These are phyloP conservation scores for Populus simonii DNA, from an alignment of 345 rosid species.

Conservation along the genomic window DNA sequence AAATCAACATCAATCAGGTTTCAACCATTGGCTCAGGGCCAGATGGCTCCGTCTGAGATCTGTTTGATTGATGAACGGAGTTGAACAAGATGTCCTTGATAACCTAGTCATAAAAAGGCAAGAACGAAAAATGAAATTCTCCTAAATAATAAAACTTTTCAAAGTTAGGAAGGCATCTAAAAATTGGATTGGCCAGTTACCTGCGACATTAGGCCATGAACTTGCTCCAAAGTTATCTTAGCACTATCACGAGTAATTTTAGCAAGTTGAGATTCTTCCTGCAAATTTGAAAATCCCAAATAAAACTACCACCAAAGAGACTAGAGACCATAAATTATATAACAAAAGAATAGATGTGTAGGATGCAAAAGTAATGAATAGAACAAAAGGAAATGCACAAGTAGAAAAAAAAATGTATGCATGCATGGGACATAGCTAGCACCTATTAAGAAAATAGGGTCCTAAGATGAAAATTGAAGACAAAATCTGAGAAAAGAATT, in stretches of 20 bases:
- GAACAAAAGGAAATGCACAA: neutral
- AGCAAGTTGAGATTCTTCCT: constrained; percentile 97
- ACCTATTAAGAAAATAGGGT: neutral
- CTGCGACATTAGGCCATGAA: constrained; percentile 99
- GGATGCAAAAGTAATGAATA: neutral
- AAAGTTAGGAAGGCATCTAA: neutral
- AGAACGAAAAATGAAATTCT: neutral
- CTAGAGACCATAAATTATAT: neutral
- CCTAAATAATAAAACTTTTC: neutral
- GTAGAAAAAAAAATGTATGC: neutral
- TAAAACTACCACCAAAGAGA: neutral
- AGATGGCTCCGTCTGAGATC: constrained; percentile 47
- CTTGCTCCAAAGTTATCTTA: constrained; percentile 95
- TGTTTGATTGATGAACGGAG: constrained; percentile 62
- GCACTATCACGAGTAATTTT: constrained; percentile 97
- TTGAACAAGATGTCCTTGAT: constrained; percentile 96
- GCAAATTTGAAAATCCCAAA: constrained; percentile 23
- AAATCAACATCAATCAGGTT: constrained; percentile 37
- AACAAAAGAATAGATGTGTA: neutral
- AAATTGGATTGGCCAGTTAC: constrained; percentile 32
- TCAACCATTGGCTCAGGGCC: constrained; percentile 96
- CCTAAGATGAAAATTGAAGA: neutral
- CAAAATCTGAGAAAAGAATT: neutral
- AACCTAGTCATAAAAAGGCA: constrained; percentile 42
- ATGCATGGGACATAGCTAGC: neutral